Evolutionary conservation across 139 green algal species (phyloP), one percentile per base, ranked within the genome.

Genomic region (Chlamydomonas sp.): DNA sequence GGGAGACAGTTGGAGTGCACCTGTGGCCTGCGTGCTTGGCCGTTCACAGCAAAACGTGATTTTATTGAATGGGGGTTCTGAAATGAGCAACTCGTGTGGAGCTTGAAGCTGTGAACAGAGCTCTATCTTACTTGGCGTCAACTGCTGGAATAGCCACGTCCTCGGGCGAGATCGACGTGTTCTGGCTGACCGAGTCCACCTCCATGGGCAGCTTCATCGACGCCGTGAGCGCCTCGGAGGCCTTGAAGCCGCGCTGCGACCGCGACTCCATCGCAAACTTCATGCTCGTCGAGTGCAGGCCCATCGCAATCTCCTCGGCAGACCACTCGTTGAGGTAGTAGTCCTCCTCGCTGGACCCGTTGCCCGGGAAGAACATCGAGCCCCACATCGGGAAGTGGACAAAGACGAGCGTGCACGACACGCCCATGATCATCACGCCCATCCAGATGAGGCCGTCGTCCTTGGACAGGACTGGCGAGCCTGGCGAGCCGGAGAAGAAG

Each of bases 321-420:
- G 61, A 79, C 64, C 73, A 89, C 76, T 87, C 83, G 4, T 47
- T 39, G 10, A 88, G 57, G 76, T 96, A 95, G 80, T 95, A 98
- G 37, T 97, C 87, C 78, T 96, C 85, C 77, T 97, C 93, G 5
- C 78, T 89, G 39, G 76, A 63, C 10, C 75, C 77, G 65, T 81
- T 90, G 31, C 83, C 61, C 13, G 47, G 65, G 10, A 69, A 84
- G 61, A 97, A 83, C 83, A 96, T 93, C 73, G 83, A 84, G 36
- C 93, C 93, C 93, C 91, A 97, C 90, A 90, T 90, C 57, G 92
- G 92, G 80, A 96, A 97, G 75, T 92, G 88, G 68, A 97, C 96
- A 82, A 28, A 84, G 35, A 20, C 78, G 33, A 22, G 92, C 65
- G 31, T 89, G 54, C 10, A 78, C 28, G 91, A 91, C 0, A 95